phyloP scores from a whole-genome alignment of 805 yeast species.

The Candida stauntonica region DNA sequence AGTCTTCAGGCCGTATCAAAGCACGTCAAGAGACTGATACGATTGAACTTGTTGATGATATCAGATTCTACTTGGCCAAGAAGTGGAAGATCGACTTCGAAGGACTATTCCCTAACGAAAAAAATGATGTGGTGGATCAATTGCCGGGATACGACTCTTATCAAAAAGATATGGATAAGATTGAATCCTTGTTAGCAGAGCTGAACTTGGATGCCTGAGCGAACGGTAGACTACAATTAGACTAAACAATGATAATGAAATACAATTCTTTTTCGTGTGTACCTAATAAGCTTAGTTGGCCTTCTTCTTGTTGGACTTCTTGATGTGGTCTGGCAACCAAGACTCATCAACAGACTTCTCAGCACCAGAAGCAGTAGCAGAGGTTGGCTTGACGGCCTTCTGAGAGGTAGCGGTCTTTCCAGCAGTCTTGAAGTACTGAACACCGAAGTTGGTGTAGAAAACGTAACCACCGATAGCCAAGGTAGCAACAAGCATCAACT shows the following conservation, averaged over 20 bases:
- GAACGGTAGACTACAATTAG: neutral
- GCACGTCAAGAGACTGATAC: slow-evolving; percentile 72
- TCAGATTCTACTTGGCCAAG: slow-evolving; percentile 51
- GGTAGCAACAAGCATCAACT: slow-evolving; percentile 45
- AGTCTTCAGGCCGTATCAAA: slow-evolving; percentile 52
- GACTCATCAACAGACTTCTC: slow-evolving; percentile 38
- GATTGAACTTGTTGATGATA: slow-evolving; percentile 75
- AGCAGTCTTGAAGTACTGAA: slow-evolving; percentile 37
- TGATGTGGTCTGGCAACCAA: slow-evolving; percentile 60
- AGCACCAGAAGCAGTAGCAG: slow-evolving; percentile 25
- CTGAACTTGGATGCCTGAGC: slow-evolving; percentile 37
- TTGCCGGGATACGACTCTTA: slow-evolving; percentile 22
- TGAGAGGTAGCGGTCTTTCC: slow-evolving; percentile 25
- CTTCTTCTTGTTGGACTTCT: slow-evolving; percentile 29
- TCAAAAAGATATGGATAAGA: slow-evolving; percentile 31
- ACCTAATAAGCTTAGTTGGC: slow-evolving; percentile 6
- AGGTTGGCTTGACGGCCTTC: slow-evolving; percentile 12
- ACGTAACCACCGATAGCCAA: slow-evolving; percentile 48
- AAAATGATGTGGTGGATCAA: slow-evolving; percentile 19
- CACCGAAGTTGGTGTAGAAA: slow-evolving; percentile 41
- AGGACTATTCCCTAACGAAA: slow-evolving; percentile 29
- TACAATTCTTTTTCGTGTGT: neutral
- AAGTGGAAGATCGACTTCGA: slow-evolving; percentile 28
- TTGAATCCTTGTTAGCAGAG: slow-evolving; percentile 37
- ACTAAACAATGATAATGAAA: neutral